These are phyloP conservation scores for Fusarium sp. DNA, from an alignment of 2,329 filamentous ascomycete species.

Conservation along the genomic window DNA sequence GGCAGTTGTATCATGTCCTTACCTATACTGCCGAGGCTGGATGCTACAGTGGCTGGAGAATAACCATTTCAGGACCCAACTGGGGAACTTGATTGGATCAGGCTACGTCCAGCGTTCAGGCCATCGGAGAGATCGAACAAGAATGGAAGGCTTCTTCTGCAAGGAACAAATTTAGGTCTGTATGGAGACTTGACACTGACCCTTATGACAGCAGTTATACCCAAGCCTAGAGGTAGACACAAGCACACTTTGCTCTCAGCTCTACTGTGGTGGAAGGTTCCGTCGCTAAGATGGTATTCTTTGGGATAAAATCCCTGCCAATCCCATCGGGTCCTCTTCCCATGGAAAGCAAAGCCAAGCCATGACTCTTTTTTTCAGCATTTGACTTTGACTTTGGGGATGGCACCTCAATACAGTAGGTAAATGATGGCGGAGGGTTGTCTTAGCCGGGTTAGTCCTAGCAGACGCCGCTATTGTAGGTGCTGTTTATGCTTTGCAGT, in stretches of 20 bases:
- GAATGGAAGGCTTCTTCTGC: conserved; percentile 38
- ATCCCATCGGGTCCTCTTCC: background rate
- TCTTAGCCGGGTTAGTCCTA: conserved; percentile 31
- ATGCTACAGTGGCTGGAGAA: background rate
- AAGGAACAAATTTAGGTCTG: conserved; percentile 16
- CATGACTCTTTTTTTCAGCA: conserved; percentile 31
- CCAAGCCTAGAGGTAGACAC: background rate
- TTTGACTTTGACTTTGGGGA: conserved; percentile 32
- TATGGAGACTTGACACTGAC: background rate
- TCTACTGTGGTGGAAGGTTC: background rate
- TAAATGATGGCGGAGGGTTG: conserved; percentile 30
- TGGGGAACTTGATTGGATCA: conserved; percentile 15
- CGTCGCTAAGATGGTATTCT: conserved; percentile 7
- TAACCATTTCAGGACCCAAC: conserved; percentile 15
- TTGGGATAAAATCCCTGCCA: conserved; percentile 2
- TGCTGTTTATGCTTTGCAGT: conserved; percentile 31
- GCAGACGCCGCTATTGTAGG: conserved; percentile 21
- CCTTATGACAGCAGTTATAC: conserved; percentile 2
- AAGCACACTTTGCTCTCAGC: conserved; percentile 10
- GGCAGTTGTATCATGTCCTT: conserved; percentile 5
- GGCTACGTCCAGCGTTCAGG: background rate
- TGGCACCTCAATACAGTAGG: conserved; percentile 2
- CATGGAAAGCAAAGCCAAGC: background rate
- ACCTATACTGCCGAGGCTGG: background rate
- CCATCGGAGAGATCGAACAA: conserved; percentile 32